phyloP scores from a whole-genome alignment of 2,329 filamentous ascomycete species.

The Botrytis tulipae region DNA sequence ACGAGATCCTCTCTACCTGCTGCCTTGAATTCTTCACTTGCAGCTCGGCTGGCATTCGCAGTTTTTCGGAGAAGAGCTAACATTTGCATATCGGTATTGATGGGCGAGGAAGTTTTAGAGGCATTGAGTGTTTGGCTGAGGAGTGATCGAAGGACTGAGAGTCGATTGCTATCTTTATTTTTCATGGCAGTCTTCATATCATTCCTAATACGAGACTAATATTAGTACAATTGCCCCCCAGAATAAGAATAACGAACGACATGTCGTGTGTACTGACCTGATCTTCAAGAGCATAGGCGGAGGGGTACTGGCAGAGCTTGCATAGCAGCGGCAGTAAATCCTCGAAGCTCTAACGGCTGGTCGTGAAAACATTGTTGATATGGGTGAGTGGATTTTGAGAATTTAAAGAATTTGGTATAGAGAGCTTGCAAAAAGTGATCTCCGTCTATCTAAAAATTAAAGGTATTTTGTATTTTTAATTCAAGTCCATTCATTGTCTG shows the following conservation, averaged over 20 bases:
- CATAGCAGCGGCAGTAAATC: slow-evolving; percentile 34
- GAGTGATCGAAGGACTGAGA: slow-evolving; percentile 66
- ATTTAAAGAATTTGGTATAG: neutral
- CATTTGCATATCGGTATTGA: slow-evolving; percentile 67
- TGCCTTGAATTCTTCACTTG: slow-evolving; percentile 60
- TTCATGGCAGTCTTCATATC: slow-evolving; percentile 67
- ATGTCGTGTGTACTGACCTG: slow-evolving; percentile 31
- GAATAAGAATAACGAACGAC: neutral
- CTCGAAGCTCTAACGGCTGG: slow-evolving; percentile 29
- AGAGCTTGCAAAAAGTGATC: neutral
- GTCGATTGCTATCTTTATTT: slow-evolving; percentile 60
- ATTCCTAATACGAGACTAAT: slow-evolving; percentile 30
- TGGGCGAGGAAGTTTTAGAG: slow-evolving; percentile 68
- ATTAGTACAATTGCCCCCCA: neutral
- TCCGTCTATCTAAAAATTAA: neutral
- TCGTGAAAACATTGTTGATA: slow-evolving; percentile 27
- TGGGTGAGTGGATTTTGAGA: neutral
- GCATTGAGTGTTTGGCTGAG: slow-evolving; percentile 72
- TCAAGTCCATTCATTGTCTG: neutral
- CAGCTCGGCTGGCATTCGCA: slow-evolving; percentile 55
- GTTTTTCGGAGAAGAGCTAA: slow-evolving; percentile 66
- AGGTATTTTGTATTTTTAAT: neutral
- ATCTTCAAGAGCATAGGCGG: slow-evolving; percentile 41
- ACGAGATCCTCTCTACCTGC: slow-evolving; percentile 67
- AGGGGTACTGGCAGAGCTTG: slow-evolving; percentile 31